Base-by-base conservation (phyloP, 371 early-diverging fungal genomes). In the Mucor velutinosus region DNA sequence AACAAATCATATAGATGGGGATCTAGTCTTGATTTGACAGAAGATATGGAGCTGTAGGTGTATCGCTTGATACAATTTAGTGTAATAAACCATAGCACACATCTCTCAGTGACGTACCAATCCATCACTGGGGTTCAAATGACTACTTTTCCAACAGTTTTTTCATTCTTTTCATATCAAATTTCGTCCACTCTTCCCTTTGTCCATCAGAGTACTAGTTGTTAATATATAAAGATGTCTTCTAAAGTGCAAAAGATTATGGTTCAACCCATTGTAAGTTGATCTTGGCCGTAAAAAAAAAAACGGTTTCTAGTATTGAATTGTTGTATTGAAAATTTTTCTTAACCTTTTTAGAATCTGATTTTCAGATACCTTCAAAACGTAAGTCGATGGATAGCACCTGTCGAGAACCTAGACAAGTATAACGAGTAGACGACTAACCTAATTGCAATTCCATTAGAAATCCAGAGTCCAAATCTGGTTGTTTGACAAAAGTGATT, bases 251-350 rank as follows among this genome's bases (percentile, higher is more conserved):
- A 95, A 75, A 94, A 94, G 86, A 90, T 95, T 83, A 95, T 97
- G 95, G 95, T 97, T 70, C 95, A 95, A 83, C 97, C 97, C 86
- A 97, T 97, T 86, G 92, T 91, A 86, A 79, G 87, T 81, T 56
- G 12, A 17, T 23, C 25, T 51, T 11, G 23, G 23, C 12, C 1
- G 21, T 23, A 0, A 51, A 23, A 17, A 45, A 1, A 5, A 17
- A 45, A 1, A 5, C n/a, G 7, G 45, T 7, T 45, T n/a, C 17
- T 0, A 45, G 7, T 17, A 45, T n/a, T n/a, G n/a, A n/a, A 45
- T 23, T 51, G 23, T 51, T 25, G 21, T 51, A 12, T 23, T 19
- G 21, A 19, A 41, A 25, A 27, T 25, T 47, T 25, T 51, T 47
- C 39, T 56, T 57, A 15, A 10, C 35, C 35, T 17, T 65, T 60